Evolutionary conservation across 768 basidiomycete genomes (phyloP), one percentile per base, ranked within the genome.

Genomic region (Trametes cingulata): DNA sequence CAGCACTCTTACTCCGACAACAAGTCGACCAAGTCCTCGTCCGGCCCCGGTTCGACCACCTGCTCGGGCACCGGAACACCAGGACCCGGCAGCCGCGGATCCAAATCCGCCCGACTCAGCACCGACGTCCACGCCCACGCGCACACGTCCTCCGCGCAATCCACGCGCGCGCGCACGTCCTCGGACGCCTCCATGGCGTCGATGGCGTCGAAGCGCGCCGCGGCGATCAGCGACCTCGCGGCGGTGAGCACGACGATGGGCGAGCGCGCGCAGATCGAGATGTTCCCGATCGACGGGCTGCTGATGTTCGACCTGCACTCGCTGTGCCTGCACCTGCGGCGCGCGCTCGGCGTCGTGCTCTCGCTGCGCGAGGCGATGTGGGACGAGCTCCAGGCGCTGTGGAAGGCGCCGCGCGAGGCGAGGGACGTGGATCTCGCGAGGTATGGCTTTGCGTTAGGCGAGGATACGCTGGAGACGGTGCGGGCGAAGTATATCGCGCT

Each of bases 341-440:
- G 70, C 41, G 65, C 67, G 45, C 62, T 67, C 22, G 51, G 50
- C 24, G 29, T 65, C 47, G 70, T 71, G 50, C 40, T 68, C 29
- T 63, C 52, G 24, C 19, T 61, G 40, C 64, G 62, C 61, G 70
- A 71, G 64, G 67, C 68, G 42, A 71, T 71, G 70, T 71, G 68
- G 68, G 70, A 71, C 42, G 68, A 69, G 61, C 64, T 71, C 35
- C 40, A 45, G 40, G 39, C 27, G 33, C 15, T 52, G 37, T 35
- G 43, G 63, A 57, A n/a, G 52, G 46, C 37, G 46, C 63, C 36
- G 58, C 46, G 51, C 42, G 43, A 22, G 50, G 58, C 35, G 41
- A 24, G 55, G 22, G 46, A 33, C 24, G 42, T 59, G 10, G 24
- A 40, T n/a, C 57, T 69, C 20, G 29, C 14, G 14, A 40, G 13